Conservation (phyloP, 2,329 filamentous ascomycete species). For the Proliferodiscus dingleyae region DNA sequence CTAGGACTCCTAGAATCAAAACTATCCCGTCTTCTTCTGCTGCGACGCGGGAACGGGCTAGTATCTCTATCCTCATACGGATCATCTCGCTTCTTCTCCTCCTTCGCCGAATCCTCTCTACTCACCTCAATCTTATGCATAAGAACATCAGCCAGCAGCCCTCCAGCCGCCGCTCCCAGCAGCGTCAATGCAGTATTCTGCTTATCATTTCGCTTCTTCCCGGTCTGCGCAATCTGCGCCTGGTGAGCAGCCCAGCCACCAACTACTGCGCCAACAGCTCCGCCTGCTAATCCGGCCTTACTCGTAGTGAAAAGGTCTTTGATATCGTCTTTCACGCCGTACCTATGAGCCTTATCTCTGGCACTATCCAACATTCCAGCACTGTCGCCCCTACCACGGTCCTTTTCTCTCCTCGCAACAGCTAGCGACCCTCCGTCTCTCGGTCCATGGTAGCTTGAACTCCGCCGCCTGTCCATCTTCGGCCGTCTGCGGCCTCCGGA, state of each 20-base stretch:
- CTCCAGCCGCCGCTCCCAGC: slow-evolving; percentile 12
- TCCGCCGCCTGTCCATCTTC: background rate
- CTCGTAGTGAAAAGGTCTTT: slow-evolving; percentile 19
- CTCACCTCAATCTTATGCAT: slow-evolving; percentile 22
- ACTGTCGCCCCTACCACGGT: no score
- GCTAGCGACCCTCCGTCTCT: background rate
- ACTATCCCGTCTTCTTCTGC: slow-evolving; percentile 1
- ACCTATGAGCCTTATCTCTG: slow-evolving; percentile 14
- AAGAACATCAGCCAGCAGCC: slow-evolving; percentile 23
- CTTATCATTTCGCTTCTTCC: slow-evolving; percentile 10
- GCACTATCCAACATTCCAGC: slow-evolving; percentile 6
- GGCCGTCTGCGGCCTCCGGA: background rate
- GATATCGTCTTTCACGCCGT: slow-evolving; percentile 23
- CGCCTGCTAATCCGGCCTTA: slow-evolving; percentile 16
- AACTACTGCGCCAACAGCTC: slow-evolving; percentile 22
- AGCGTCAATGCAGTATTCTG: background rate
- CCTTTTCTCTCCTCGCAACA: background rate
- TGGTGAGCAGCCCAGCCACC: slow-evolving; percentile 26
- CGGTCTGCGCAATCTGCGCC: slow-evolving; percentile 15
- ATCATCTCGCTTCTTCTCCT: slow-evolving; percentile 17
- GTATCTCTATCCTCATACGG: slow-evolving; percentile 5
- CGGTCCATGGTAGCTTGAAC: slow-evolving; percentile 4
- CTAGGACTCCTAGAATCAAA: background rate
- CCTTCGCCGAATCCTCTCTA: slow-evolving; percentile 12
- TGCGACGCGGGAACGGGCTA: slow-evolving; percentile 3